Evolutionary conservation across 371 early-diverging fungal species (phyloP).

Genomic region (Mortierella sp.): DNA sequence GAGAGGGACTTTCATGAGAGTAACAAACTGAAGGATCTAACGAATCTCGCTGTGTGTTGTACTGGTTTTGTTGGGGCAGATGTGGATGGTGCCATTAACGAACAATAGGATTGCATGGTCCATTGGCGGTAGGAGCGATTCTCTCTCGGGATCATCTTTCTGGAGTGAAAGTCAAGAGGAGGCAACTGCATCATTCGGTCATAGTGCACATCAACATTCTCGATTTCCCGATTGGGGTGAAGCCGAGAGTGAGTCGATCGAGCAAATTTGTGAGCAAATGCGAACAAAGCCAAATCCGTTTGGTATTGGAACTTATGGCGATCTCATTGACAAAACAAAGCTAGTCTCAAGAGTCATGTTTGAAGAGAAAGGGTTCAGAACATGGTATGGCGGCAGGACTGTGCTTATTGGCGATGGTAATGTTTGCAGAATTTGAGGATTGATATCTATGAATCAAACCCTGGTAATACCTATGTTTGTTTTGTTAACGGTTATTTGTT

Average conservation of each 20-base stretch:
- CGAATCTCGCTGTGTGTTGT: not conserved
- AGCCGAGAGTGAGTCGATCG: constrained; percentile 47
- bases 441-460: too few relatives aligned
- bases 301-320: constrained; percentile 50
- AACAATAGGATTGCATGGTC: constrained; percentile 53
- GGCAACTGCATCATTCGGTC: constrained; percentile 25
- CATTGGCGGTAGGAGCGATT: constrained; percentile 45
- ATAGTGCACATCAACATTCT: constrained; percentile 15
- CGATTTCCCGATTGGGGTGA: constrained; percentile 48
- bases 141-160: constrained; percentile 19
- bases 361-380: constrained; percentile 50
- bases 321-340: constrained; percentile 45
- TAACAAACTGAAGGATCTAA: not conserved
- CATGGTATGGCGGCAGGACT: constrained; percentile 53
- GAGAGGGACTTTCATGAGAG: not conserved
- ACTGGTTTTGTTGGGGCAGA: constrained; percentile 15
- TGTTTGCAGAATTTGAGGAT: constrained; percentile 1
- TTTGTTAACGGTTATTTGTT: not conserved
- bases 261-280: constrained; percentile 51
- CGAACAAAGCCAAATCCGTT: constrained; percentile 39
- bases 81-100: constrained; percentile 55
- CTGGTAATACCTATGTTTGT: too few relatives aligned
- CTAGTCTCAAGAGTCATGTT: constrained; percentile 53
- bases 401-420: constrained; percentile 57
- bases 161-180: constrained; percentile 55